A percentile compares a stretch with the other conserved stretches of the same genome.
phyloP scores from a whole-genome alignment of 495 filamentous ascomycete species.

The Lasiosphaeriaceae sp. region DNA sequence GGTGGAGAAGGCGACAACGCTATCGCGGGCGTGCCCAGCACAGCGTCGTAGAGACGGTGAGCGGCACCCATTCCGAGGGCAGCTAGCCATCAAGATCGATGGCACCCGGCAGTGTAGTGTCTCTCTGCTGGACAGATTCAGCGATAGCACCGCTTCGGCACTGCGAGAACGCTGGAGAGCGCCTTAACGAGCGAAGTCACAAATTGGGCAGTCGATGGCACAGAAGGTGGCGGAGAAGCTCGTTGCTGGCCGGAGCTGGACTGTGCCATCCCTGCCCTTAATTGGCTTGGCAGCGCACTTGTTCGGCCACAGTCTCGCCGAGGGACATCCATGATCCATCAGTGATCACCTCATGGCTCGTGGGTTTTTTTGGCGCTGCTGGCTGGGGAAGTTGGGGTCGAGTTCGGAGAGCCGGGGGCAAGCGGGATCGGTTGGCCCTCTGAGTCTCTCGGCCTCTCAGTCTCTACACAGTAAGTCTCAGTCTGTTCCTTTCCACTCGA shows the following conservation, averaged over 20 bases:
- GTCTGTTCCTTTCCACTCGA: not conserved
- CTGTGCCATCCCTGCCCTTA: conserved; percentile 31
- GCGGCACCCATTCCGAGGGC: not conserved
- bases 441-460: conserved; percentile 5
- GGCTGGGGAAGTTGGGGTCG: conserved; percentile 21
- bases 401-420: conserved; percentile 17
- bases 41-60: conserved; percentile 6
- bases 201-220: conserved; percentile 17
- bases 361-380: conserved; percentile 6
- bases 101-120: too few species aligned
- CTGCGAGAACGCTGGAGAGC: not conserved
- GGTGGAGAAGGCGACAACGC: conserved; percentile 28
- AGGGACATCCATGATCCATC: conserved; percentile 22
- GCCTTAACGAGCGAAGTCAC: conserved; percentile 3
- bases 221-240: conserved; percentile 22
- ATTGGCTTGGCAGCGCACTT: conserved; percentile 19
- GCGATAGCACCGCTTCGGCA: too few species aligned
- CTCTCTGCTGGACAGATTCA: too few species aligned
- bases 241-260: conserved; percentile 14
- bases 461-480: not conserved
- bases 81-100: too few species aligned
- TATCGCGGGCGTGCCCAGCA: conserved; percentile 17
- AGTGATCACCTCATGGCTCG: conserved; percentile 21
- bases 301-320: conserved; percentile 29
- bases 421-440: conserved; percentile 22